Conservation (phyloP, 2,329 filamentous ascomycete genomes). For the Pleurostoma richardsiae region DNA sequence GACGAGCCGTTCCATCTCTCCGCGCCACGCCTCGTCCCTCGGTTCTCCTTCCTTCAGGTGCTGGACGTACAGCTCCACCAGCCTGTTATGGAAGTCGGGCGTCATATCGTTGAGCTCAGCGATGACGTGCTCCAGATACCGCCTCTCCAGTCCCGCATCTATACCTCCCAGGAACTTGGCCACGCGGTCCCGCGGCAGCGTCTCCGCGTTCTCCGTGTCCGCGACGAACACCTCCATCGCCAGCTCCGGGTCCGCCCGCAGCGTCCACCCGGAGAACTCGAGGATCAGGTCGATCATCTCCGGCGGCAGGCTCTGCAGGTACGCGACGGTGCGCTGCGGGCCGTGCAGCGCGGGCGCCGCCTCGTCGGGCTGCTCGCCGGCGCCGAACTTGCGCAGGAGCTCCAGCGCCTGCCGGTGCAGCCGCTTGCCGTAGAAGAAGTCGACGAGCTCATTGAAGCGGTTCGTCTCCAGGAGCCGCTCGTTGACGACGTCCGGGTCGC, state of each 20-base stretch:
- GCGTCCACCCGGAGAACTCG: constrained; percentile 85
- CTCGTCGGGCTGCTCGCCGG: constrained; percentile 44
- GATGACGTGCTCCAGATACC: constrained; percentile 88
- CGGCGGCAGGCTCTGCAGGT: constrained; percentile 83
- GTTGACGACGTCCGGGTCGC: constrained; percentile 91
- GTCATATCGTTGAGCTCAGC: constrained; percentile 78
- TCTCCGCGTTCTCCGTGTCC: constrained; percentile 93
- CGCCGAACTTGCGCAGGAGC: constrained; percentile 76
- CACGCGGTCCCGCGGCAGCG: constrained; percentile 71
- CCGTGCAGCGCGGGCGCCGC: constrained; percentile 62
- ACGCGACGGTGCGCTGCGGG: constrained; percentile 77
- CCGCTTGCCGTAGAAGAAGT: constrained; percentile 94
- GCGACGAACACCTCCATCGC: constrained; percentile 92
- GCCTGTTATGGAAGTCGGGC: constrained; percentile 79
- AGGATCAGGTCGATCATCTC: constrained; percentile 87
- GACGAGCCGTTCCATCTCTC: constrained; percentile 63
- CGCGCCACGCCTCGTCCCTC: constrained; percentile 43
- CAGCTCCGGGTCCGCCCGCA: constrained; percentile 64
- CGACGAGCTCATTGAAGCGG: constrained; percentile 90
- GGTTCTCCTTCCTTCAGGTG: constrained; percentile 39
- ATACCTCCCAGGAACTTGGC: constrained; percentile 68
- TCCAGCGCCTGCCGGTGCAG: constrained; percentile 84
- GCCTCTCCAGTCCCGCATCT: constrained; percentile 66
- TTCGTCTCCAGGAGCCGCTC: constrained; percentile 85
- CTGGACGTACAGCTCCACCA: constrained; percentile 67